Evolutionary conservation across 768 basidiomycete species (phyloP).

Genomic region (Exidia glandulosa): DNA sequence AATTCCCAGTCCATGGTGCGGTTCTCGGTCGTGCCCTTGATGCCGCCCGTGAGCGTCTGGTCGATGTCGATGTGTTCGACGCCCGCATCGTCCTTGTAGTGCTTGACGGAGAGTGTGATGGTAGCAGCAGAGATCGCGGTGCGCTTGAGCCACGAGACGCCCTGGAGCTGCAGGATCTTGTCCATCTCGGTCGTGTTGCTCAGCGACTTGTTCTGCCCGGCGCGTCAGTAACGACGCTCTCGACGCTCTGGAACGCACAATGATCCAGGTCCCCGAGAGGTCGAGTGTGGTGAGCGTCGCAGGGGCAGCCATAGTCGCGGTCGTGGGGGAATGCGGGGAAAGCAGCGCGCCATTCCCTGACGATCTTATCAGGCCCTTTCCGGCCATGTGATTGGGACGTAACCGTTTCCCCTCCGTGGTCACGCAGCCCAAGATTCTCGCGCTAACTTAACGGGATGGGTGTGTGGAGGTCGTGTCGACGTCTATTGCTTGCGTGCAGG

Average conservation of each 20-base stretch:
- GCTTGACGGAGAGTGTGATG: slow-evolving; percentile 50
- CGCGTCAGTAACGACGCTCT: not conserved
- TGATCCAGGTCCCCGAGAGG: slow-evolving; percentile 47
- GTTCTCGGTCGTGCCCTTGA: slow-evolving; percentile 45
- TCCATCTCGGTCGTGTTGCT: slow-evolving; percentile 54
- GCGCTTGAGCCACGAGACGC: slow-evolving; percentile 62
- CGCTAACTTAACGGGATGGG: too few relatives aligned
- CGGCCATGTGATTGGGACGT: too few relatives aligned
- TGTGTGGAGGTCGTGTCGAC: too few relatives aligned
- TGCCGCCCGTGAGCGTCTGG: slow-evolving; percentile 52
- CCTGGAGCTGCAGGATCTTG: slow-evolving; percentile 56
- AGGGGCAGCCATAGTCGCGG: slow-evolving; percentile 71
- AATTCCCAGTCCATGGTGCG: slow-evolving; percentile 48
- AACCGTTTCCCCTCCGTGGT: too few relatives aligned
- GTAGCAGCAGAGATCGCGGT: slow-evolving; percentile 43
- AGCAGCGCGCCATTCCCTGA: too few relatives aligned
- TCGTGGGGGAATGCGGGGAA: too few relatives aligned
- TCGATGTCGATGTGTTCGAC: slow-evolving; percentile 59
- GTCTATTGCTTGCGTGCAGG: too few relatives aligned
- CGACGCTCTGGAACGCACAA: slow-evolving; percentile 32
- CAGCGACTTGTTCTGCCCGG: slow-evolving; percentile 51
- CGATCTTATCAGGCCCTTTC: too few relatives aligned
- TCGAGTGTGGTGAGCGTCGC: slow-evolving; percentile 45
- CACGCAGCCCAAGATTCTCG: too few relatives aligned
- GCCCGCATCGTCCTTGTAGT: slow-evolving; percentile 47